Evolutionary conservation across 1,139 yeast genomes (phyloP).

Genomic region (Scheffersomyces lignicola): DNA sequence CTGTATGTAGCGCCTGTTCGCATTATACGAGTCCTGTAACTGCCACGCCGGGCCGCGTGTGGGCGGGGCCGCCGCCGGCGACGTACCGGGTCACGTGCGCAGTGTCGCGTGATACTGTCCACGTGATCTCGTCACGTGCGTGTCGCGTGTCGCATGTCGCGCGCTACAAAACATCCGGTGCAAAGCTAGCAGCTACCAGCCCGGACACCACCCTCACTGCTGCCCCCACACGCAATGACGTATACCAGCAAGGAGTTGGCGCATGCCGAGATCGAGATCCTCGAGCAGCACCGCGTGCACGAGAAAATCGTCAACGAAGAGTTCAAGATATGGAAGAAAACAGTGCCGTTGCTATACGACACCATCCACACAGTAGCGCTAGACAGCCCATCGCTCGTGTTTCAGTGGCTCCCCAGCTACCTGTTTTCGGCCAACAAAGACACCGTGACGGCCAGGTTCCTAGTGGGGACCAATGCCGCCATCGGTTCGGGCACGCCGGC

Average conservation of each 20-base stretch:
- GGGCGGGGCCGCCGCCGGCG: too few species aligned
- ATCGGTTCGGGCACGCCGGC: constrained; percentile 23
- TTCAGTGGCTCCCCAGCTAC: constrained; percentile 49
- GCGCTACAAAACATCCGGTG: too few species aligned
- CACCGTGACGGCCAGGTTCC: constrained; percentile 38
- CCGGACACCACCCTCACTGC: too few species aligned
- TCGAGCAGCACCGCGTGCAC: constrained; percentile 45
- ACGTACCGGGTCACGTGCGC: too few species aligned
- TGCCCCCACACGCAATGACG: constrained; percentile 1
- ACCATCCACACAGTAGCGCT: constrained; percentile 68
- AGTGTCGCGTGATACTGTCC: too few species aligned
- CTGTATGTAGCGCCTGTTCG: neutral
- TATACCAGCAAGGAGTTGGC: constrained; percentile 16
- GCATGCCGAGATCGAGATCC: constrained; percentile 32
- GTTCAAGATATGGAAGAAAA: constrained; percentile 92
- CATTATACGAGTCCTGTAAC: too few species aligned
- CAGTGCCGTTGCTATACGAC: constrained; percentile 87
- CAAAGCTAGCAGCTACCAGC: too few species aligned
- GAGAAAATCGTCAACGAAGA: constrained; percentile 64
- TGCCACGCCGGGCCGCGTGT: too few species aligned
- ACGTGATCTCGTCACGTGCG: too few species aligned
- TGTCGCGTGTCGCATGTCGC: too few species aligned
- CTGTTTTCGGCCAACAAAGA: constrained; percentile 34
- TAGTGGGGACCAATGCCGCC: constrained; percentile 51
- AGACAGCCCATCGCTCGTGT: constrained; percentile 58